Percentiles rank a stretch among this genome's conserved stretches.
phyloP scores from a whole-genome alignment of 1,284 basidiomycete species.

The Rhodotorula sp. region DNA sequence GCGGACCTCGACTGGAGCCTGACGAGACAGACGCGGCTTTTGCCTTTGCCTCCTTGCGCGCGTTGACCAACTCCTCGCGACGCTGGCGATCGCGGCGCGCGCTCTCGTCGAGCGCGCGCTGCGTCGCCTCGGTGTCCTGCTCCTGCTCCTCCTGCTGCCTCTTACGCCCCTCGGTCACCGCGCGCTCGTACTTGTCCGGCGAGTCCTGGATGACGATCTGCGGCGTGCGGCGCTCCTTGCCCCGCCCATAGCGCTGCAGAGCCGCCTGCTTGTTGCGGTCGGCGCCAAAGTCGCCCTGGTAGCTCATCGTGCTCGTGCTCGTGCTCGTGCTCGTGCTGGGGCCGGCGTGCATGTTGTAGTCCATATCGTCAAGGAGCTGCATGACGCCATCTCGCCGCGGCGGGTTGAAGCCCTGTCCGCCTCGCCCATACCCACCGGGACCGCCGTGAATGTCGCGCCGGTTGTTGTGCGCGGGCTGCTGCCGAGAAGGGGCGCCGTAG shows the following conservation, averaged over 20 bases:
- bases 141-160: neutral
- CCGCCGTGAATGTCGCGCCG: neutral
- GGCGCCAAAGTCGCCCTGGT: neutral
- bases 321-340: too few relatives aligned
- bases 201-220: neutral
- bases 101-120: neutral
- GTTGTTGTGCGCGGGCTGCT: neutral
- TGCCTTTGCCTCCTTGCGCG: neutral
- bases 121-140: neutral
- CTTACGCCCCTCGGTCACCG: neutral
- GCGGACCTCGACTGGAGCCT: neutral
- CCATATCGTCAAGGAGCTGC: neutral
- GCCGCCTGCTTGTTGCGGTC: neutral
- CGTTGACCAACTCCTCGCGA: neutral
- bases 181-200: neutral
- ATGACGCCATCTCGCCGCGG: neutral
- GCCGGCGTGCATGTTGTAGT: too few relatives aligned
- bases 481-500: neutral
- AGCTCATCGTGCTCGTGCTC: neutral
- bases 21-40: neutral
- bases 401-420: neutral
- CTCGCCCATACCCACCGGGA: neutral
- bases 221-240: too few relatives aligned
- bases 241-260: too few relatives aligned
- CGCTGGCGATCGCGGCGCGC: neutral